phyloP scores from a whole-genome alignment of 805 yeast species.

The Groenewaldozyma tartarivorans region DNA sequence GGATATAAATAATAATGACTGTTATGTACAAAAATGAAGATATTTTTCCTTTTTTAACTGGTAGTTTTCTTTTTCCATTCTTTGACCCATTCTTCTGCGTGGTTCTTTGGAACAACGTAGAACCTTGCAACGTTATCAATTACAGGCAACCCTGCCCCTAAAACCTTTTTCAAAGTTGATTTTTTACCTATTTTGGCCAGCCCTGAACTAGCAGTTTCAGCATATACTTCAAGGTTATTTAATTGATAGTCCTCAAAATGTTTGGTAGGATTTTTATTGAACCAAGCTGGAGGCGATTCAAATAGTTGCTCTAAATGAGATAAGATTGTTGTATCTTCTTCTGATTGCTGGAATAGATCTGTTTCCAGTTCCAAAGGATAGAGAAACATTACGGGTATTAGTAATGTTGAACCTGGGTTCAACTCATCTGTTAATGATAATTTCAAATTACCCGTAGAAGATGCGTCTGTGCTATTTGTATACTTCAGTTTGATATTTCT shows the following conservation, averaged over 20 bases:
- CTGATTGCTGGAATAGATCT: conserved; percentile 66
- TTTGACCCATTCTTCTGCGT: conserved; percentile 53
- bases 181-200: conserved; percentile 78
- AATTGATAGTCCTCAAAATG: conserved; percentile 47
- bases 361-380: conserved; percentile 81
- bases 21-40: too few species aligned
- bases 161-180: conserved; percentile 50
- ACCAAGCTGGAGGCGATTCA: conserved; percentile 63
- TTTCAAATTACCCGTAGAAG: conserved; percentile 29
- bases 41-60: too few species aligned
- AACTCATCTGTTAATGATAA: conserved; percentile 20
- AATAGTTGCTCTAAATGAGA: conserved; percentile 54
- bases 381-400: conserved; percentile 71
- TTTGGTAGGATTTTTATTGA: conserved; percentile 41
- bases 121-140: conserved; percentile 65
- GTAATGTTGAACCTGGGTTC: conserved; percentile 54
- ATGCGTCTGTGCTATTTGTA: conserved; percentile 41
- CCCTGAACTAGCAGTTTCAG: conserved; percentile 81
- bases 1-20: conserved; percentile 28
- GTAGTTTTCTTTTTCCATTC: conserved; percentile 23
- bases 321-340: conserved; percentile 59
- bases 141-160: conserved; percentile 62
- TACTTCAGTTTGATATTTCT: conserved; percentile 41
- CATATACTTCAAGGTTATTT: conserved; percentile 57
- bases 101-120: conserved; percentile 69